Percentiles rank a stretch among this genome's conserved stretches.
Evolutionary conservation across 2,329 filamentous ascomycete genomes (phyloP).

Genomic region (Aspergillus udagawae): DNA sequence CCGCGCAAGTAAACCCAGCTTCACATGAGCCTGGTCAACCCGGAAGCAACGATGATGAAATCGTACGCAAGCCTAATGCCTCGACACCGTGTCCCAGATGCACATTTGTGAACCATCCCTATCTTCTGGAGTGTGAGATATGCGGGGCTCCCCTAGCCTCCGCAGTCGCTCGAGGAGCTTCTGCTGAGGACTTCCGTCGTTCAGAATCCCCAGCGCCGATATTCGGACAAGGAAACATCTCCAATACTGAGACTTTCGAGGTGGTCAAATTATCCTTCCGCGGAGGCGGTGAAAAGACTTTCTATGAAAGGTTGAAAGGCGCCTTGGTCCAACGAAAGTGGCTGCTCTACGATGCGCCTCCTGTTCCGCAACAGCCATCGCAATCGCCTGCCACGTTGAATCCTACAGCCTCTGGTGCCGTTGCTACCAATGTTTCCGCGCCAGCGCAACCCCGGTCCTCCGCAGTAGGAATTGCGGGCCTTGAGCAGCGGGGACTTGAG

Average conservation of each 20-base stretch:
- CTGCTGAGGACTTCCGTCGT: constrained; percentile 37
- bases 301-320: constrained; percentile 81
- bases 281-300: constrained; percentile 80
- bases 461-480: constrained; percentile 81
- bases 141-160: constrained; percentile 74
- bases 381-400: constrained; percentile 29
- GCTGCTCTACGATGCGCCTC: constrained; percentile 85
- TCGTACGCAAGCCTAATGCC: constrained; percentile 5
- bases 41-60: constrained; percentile 4
- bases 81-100: constrained; percentile 69
- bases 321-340: constrained; percentile 92
- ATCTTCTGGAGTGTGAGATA: constrained; percentile 80
- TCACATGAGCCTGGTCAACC: constrained; percentile 1
- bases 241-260: constrained; percentile 61
- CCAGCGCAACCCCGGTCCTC: constrained; percentile 43
- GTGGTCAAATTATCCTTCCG: constrained; percentile 91
- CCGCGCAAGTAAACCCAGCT: constrained; percentile 9
- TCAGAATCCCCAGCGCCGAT: constrained; percentile 76
- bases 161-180: constrained; percentile 41
- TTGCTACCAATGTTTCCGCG: constrained; percentile 16
- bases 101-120: constrained; percentile 91
- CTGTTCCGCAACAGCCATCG: constrained; percentile 66
- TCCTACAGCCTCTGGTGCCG: constrained; percentile 22
- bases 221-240: constrained; percentile 45
- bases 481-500: constrained; percentile 80